Conservation (phyloP, 192 early-diverging fungal species). For the Coemansia sp. region DNA sequence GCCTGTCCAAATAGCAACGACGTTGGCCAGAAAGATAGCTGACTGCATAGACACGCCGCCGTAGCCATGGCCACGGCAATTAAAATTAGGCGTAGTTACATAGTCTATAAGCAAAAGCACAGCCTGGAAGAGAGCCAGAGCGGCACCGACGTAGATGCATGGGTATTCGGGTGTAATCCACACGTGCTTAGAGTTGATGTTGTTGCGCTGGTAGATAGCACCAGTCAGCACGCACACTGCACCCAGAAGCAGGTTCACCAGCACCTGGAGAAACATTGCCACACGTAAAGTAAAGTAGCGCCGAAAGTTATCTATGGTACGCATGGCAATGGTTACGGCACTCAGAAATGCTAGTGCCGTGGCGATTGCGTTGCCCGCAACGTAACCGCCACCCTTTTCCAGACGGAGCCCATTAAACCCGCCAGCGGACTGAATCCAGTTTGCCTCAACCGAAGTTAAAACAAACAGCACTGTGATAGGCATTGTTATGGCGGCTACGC, state of each 20-base stretch:
- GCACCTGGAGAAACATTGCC: slow-evolving; percentile 28
- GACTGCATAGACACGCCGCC: slow-evolving; percentile 44
- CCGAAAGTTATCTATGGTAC: slow-evolving; percentile 25
- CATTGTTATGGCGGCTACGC: slow-evolving; percentile 41
- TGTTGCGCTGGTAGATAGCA: slow-evolving; percentile 48
- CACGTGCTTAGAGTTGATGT: slow-evolving; percentile 24
- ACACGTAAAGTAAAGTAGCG: slow-evolving; percentile 26
- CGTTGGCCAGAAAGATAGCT: slow-evolving; percentile 40
- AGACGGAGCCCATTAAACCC: slow-evolving; percentile 34
- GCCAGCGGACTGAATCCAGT: slow-evolving; percentile 42
- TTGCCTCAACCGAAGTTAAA: slow-evolving; percentile 48
- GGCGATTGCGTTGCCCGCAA: slow-evolving; percentile 45
- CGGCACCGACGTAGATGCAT: slow-evolving; percentile 46
- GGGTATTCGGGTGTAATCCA: slow-evolving; percentile 52
- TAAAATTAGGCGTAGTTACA: slow-evolving; percentile 42
- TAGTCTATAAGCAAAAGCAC: slow-evolving; percentile 33
- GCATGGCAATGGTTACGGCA: slow-evolving; percentile 39
- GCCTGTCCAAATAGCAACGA: slow-evolving; percentile 55
- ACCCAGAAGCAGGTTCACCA: slow-evolving; percentile 41
- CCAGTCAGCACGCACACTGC: slow-evolving; percentile 36
- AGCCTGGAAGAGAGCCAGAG: slow-evolving; percentile 41
- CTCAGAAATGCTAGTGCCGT: slow-evolving; percentile 46
- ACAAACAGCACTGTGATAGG: slow-evolving; percentile 45
- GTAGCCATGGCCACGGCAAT: slow-evolving; percentile 42
- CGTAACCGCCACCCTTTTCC: slow-evolving; percentile 41